Percentiles rank a stretch among this genome's conserved stretches.
Conservation (phyloP, 306 rosid species). For the Medicago ruthenica region DNA sequence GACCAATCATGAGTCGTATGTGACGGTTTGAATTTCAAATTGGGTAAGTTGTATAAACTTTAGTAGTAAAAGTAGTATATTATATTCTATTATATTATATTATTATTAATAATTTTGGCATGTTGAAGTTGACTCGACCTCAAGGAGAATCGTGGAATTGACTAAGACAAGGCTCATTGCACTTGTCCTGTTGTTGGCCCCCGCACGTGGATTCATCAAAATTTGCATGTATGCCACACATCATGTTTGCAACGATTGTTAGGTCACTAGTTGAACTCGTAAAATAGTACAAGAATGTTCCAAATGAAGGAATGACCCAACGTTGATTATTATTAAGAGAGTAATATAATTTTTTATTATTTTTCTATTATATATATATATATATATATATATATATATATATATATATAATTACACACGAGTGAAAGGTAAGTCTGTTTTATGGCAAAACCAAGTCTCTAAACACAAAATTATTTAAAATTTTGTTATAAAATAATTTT, state of each 20-base stretch:
- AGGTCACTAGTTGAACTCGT: no score
- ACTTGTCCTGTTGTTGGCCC: constrained; percentile 39
- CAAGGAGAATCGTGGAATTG: background rate
- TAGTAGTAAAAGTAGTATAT: background rate
- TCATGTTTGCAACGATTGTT: background rate
- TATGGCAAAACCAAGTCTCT: no score
- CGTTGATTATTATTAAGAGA: no score
- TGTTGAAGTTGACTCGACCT: constrained; percentile 35
- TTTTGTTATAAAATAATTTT: no score
- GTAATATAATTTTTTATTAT: no score
- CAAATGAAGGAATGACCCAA: background rate
- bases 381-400: no score
- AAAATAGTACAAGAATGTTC: background rate
- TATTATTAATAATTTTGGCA: background rate
- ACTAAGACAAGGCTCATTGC: background rate
- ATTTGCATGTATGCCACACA: background rate
- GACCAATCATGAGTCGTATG: constrained; percentile 46
- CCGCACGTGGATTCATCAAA: constrained; percentile 35
- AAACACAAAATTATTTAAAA: no score
- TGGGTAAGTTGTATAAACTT: background rate
- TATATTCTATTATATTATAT: no score
- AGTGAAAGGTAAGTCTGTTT: no score
- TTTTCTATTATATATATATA: no score
- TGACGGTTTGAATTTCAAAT: constrained; percentile 53
- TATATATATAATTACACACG: no score